These are phyloP conservation scores for Yarrowia sp. DNA, from an alignment of 805 yeast species.

Conservation along the genomic window DNA sequence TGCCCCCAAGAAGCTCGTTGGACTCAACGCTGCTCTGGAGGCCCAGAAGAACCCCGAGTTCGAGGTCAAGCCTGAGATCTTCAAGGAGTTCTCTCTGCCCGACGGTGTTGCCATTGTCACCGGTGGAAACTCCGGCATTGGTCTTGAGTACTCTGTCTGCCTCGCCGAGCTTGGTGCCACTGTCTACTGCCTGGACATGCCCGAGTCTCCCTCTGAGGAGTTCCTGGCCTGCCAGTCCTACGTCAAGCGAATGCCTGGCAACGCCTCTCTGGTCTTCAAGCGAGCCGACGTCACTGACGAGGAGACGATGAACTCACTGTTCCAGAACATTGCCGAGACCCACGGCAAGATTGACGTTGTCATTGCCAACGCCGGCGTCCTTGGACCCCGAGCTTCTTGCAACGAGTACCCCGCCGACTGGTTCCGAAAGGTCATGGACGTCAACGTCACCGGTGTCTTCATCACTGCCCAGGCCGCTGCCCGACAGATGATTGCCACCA, in stretches of 20 bases:
- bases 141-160: constrained; percentile 45
- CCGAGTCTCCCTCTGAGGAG: constrained; percentile 34
- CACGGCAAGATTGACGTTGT: constrained; percentile 63
- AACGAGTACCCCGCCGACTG: constrained; percentile 53
- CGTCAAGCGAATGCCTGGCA: constrained; percentile 36
- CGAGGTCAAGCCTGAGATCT: constrained; percentile 34
- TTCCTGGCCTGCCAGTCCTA: constrained; percentile 33
- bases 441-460: constrained; percentile 70
- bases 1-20: constrained; percentile 35
- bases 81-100: constrained; percentile 44
- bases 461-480: constrained; percentile 68
- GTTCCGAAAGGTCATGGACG: constrained; percentile 64
- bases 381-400: constrained; percentile 45
- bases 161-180: constrained; percentile 47
- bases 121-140: constrained; percentile 48
- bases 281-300: constrained; percentile 53
- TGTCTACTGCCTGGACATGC: constrained; percentile 41
- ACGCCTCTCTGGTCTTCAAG: constrained; percentile 41
- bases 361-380: constrained; percentile 73
- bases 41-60: constrained; percentile 33
- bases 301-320: constrained; percentile 41
- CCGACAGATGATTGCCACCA: constrained; percentile 53
- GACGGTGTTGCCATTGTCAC: constrained; percentile 47
- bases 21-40: constrained; percentile 36
- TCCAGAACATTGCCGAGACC: constrained; percentile 46